A percentile compares a stretch with the other conserved stretches of the same genome.
Evolutionary conservation across 805 yeast species (phyloP).

Genomic region (Saccharomycopsis fodiens): DNA sequence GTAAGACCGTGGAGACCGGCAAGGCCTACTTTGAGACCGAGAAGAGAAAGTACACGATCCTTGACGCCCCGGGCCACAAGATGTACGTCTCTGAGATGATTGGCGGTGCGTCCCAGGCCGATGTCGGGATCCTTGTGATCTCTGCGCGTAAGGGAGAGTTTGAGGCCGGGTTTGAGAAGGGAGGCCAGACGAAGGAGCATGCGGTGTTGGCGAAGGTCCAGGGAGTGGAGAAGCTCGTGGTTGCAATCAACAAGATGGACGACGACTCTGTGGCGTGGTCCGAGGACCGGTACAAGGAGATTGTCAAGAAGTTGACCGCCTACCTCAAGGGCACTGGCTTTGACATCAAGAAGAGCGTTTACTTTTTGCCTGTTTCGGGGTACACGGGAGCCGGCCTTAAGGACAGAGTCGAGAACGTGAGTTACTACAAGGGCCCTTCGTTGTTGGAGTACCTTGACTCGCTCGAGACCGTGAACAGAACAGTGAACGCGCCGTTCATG

Average conservation of each 20-base stretch:
- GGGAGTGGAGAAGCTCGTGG: slow-evolving; percentile 91
- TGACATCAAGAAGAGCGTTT: slow-evolving; percentile 71
- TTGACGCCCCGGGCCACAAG: slow-evolving; percentile 99
- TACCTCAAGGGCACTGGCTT: slow-evolving; percentile 89
- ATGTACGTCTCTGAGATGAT: slow-evolving; percentile 99
- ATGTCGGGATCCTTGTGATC: slow-evolving; percentile 93
- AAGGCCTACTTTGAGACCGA: slow-evolving; percentile 97
- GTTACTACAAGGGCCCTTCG: slow-evolving; percentile 94
- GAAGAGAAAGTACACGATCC: slow-evolving; percentile 92
- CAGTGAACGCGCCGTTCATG: slow-evolving; percentile 93
- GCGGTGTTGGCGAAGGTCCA: slow-evolving; percentile 96
- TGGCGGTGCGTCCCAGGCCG: slow-evolving; percentile 99
- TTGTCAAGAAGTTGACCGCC: slow-evolving; percentile 70
- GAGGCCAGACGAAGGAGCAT: slow-evolving; percentile 98
- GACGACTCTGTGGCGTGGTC: slow-evolving; percentile 97
- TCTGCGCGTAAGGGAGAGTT: slow-evolving; percentile 99
- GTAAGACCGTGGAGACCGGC: slow-evolving; percentile 99
- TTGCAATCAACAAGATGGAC: slow-evolving; percentile 97
- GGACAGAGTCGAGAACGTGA: slow-evolving; percentile 65
- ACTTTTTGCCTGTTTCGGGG: slow-evolving; percentile 97
- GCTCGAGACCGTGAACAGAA: slow-evolving; percentile 77
- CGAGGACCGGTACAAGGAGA: slow-evolving; percentile 91
- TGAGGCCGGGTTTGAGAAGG: slow-evolving; percentile 98
- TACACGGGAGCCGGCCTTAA: slow-evolving; percentile 95
- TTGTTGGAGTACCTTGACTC: slow-evolving; percentile 82